Conservation (phyloP, 768 basidiomycete genomes). For the Lentinula raphanica region DNA sequence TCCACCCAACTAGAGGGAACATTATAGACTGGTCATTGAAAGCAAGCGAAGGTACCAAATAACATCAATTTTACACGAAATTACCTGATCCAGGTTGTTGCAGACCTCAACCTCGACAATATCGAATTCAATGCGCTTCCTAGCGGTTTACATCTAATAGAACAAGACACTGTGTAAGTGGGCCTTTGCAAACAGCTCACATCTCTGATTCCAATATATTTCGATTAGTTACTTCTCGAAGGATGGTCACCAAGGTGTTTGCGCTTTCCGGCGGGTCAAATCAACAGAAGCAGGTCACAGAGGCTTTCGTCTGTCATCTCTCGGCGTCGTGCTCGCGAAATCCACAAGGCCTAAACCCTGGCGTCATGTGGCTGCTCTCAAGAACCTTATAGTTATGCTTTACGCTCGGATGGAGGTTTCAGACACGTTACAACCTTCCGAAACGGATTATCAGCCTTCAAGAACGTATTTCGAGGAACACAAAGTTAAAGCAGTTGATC, state of each 20-base stretch:
- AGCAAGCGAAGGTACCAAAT: conserved; percentile 54
- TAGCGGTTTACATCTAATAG: conserved; percentile 76
- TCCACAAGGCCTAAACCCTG: conserved; percentile 69
- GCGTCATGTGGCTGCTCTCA: conserved; percentile 62
- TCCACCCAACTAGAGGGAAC: conserved; percentile 81
- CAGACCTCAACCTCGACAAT: conserved; percentile 62
- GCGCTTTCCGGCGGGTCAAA: conserved; percentile 64
- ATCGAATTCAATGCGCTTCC: conserved; percentile 81
- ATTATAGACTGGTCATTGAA: conserved; percentile 75
- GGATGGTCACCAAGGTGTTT: conserved; percentile 63
- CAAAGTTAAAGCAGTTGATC: conserved; percentile 42
- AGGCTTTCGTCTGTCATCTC: conserved; percentile 73
- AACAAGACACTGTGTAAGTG: conserved; percentile 73
- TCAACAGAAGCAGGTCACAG: conserved; percentile 71
- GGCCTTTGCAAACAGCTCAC: background rate
- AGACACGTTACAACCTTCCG: conserved; percentile 43
- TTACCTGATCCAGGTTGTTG: background rate
- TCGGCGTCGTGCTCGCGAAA: conserved; percentile 67
- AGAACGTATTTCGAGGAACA: conserved; percentile 62
- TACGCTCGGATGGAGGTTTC: conserved; percentile 46
- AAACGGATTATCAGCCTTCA: conserved; percentile 60
- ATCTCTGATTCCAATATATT: background rate
- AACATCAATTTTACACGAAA: background rate
- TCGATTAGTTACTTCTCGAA: conserved; percentile 64
- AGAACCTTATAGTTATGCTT: conserved; percentile 49